Percentiles rank a stretch among this genome's conserved stretches.
These are phyloP conservation scores for Cairneyella variabilis DNA, from an alignment of 495 filamentous ascomycete species.

Conservation along the genomic window DNA sequence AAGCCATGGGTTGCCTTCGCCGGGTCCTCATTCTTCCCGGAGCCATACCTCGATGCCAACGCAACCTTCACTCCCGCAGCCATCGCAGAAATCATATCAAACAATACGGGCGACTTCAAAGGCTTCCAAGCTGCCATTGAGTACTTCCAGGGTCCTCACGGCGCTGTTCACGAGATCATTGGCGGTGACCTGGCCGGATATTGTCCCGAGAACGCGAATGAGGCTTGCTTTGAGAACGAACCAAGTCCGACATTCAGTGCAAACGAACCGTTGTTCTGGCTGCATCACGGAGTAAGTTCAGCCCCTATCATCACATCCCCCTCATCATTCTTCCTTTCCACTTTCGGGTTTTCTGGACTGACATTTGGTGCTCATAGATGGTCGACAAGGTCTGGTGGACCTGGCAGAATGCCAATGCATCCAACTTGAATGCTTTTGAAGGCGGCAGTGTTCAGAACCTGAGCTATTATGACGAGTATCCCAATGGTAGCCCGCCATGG, in stretches of 20 bases:
- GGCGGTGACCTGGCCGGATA: not conserved
- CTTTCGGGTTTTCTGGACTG: no score
- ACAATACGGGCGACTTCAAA: not conserved
- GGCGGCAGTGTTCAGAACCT: not conserved
- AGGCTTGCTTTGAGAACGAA: not conserved
- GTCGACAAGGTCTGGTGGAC: not conserved
- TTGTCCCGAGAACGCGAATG: not conserved
- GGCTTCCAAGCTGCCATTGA: not conserved
- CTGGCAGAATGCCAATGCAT: not conserved
- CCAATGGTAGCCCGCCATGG: not conserved
- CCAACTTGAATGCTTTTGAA: not conserved
- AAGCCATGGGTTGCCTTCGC: not conserved
- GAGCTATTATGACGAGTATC: not conserved
- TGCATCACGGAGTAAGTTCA: not conserved
- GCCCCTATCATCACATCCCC: not conserved
- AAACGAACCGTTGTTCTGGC: not conserved
- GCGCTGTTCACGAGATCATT: not conserved
- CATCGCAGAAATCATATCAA: not conserved
- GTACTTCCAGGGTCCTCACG: not conserved
- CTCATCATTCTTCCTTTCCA: not conserved
- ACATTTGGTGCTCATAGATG: not conserved
- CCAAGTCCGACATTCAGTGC: not conserved
- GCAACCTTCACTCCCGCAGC: not conserved
- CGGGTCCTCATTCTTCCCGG: not conserved
- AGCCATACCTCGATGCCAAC: not conserved